Evolutionary conservation across 2,329 filamentous ascomycete genomes (phyloP).

Genomic region (Lasiodiplodia gonubiensis): DNA sequence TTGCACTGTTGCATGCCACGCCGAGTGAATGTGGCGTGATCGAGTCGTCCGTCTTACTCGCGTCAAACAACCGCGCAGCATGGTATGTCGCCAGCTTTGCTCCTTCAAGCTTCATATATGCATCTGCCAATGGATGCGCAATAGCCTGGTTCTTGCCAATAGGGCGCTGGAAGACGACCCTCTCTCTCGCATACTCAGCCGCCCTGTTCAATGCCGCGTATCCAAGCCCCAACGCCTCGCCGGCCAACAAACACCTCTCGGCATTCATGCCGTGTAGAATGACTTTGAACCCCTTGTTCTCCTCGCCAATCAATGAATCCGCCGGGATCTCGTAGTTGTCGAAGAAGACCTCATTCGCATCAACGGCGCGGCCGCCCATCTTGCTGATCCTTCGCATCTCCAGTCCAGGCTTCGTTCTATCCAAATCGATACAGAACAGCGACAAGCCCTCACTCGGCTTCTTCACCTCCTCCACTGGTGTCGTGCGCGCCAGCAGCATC

Average conservation of each 20-base stretch:
- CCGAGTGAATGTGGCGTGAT: constrained; percentile 56
- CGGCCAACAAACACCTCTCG: constrained; percentile 61
- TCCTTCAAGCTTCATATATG: constrained; percentile 66
- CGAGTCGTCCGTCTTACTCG: constrained; percentile 46
- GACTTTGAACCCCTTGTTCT: constrained; percentile 79
- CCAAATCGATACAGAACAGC: constrained; percentile 80
- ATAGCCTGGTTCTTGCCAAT: constrained; percentile 67
- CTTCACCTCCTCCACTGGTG: constrained; percentile 67
- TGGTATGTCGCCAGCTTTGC: constrained; percentile 67
- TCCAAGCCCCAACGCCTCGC: constrained; percentile 79
- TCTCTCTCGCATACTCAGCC: constrained; percentile 54
- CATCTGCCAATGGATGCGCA: constrained; percentile 63
- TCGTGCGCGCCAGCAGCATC: constrained; percentile 81
- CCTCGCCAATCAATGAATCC: constrained; percentile 69
- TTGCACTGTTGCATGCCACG: constrained; percentile 62
- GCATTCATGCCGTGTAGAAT: constrained; percentile 59
- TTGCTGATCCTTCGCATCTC: constrained; percentile 77
- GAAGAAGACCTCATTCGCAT: constrained; percentile 89
- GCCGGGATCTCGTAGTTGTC: constrained; percentile 74
- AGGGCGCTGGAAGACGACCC: constrained; percentile 61
- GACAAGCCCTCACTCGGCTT: constrained; percentile 78
- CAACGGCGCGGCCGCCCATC: constrained; percentile 82
- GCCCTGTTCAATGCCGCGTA: constrained; percentile 65
- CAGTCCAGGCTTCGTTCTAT: constrained; percentile 63
- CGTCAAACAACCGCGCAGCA: constrained; percentile 64